Evolutionary conservation across 805 yeast genomes (phyloP).

Genomic region (Wickerhamomyces bisporus): DNA sequence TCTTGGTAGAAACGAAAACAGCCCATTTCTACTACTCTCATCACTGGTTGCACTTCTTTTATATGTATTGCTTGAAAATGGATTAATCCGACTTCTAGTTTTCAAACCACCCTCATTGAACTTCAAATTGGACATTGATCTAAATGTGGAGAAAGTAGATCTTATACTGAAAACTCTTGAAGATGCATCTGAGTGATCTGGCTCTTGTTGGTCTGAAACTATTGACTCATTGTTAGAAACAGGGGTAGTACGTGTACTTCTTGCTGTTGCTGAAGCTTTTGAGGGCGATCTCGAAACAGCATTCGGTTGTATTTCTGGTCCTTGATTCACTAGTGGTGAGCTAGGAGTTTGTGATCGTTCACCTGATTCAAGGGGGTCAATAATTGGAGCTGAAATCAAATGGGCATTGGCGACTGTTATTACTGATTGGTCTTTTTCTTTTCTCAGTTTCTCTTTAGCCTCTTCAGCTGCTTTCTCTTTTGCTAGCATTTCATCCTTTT

Average conservation of each 20-base stretch:
- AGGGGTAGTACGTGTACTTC: no score
- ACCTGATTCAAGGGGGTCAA: no score
- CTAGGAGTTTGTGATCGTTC: no score
- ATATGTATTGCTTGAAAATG: slow-evolving; percentile 1
- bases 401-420: no score
- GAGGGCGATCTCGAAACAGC: no score
- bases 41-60: background rate
- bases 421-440: no score
- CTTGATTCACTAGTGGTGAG: no score
- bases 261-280: no score
- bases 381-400: no score
- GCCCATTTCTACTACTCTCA: slow-evolving; percentile 1
- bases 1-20: background rate
- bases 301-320: no score
- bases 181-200: background rate
- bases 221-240: background rate
- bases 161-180: slow-evolving; percentile 5
- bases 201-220: background rate
- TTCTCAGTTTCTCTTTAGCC: no score
- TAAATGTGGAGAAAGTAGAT: slow-evolving; percentile 7
- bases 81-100: background rate
- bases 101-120: background rate
- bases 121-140: slow-evolving; percentile 5
- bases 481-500: background rate
- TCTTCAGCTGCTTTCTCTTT: background rate